A percentile compares a stretch with the other conserved stretches of the same genome.
phyloP scores from a whole-genome alignment of 768 basidiomycete species.

The Collybiopsis luxurians region DNA sequence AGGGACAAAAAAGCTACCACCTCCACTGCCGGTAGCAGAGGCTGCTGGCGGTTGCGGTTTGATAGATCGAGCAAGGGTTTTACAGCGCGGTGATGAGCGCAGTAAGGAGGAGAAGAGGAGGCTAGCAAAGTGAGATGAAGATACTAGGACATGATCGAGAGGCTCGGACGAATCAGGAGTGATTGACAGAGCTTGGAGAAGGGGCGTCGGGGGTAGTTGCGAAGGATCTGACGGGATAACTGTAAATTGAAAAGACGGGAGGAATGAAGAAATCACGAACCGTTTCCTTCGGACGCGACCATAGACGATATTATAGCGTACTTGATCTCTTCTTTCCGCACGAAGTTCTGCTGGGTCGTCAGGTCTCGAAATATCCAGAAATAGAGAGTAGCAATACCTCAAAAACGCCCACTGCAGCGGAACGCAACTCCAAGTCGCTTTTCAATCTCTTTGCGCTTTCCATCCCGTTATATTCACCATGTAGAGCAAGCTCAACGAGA shows the following conservation, averaged over 20 bases:
- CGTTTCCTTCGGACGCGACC: conserved; percentile 56
- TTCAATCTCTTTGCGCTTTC: conserved; percentile 56
- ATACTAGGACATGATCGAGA: conserved; percentile 53
- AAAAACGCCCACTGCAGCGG: conserved; percentile 77
- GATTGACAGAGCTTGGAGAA: conserved; percentile 65
- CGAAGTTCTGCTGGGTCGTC: conserved; percentile 57
- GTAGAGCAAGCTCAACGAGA: conserved; percentile 76
- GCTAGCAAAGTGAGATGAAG: conserved; percentile 69
- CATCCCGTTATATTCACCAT: conserved; percentile 84
- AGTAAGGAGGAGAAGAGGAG: conserved; percentile 82
- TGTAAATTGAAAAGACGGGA: conserved; percentile 1
- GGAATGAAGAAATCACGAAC: conserved; percentile 16
- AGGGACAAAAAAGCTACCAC: conserved; percentile 68
- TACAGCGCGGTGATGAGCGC: conserved; percentile 61
- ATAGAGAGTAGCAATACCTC: conserved; percentile 50
- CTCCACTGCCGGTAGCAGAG: conserved; percentile 25
- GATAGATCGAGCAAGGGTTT: conserved; percentile 61
- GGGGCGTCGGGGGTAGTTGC: conserved; percentile 53
- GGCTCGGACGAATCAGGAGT: conserved; percentile 53
- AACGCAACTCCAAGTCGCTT: conserved; percentile 72
- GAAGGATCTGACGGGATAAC: conserved; percentile 23
- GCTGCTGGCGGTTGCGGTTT: conserved; percentile 44
- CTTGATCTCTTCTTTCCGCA: conserved; percentile 67
- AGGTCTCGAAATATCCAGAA: conserved; percentile 1
- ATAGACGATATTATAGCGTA: conserved; percentile 70